Evolutionary conservation across 2,329 filamentous ascomycete species (phyloP), one percentile per base, ranked within the genome.

Genomic region (Ustilaginoidea virens): DNA sequence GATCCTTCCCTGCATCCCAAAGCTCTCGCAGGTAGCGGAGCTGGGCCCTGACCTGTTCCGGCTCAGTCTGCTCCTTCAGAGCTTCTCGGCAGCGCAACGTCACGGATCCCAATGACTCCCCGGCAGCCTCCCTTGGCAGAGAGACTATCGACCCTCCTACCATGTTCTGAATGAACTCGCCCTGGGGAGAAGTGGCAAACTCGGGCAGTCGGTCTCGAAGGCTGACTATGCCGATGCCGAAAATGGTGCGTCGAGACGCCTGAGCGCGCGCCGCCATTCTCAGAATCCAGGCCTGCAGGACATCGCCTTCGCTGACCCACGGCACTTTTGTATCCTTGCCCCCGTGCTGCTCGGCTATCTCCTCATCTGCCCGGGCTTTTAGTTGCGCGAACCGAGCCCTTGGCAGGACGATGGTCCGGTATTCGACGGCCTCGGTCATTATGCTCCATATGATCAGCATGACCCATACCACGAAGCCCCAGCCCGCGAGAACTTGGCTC

Each of bases 241-340:
- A 43, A 5, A 52, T 36, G 0, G 45, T 36, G 2, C 38, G 33
- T 11, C 33, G 35, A n/a, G 30, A 31, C 14, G 39, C 29, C 22
- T 41, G 34, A 10, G 41, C 34, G 9, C 27, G 22, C 5, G 38
- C 36, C 8, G 46, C 31, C 16, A 42, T 28, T 7, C 35, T 38
- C 4, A 49, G 40, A 29, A 45, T 40, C 56, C 60, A 66, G 0
- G 56, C 56, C 2, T 46, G 39, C 4, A 66, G 38, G 2, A 65
- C 43, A 29, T 66, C 61, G 13, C 56, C 51, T n/a, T 63, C 58
- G 34, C 56, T 63, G 17, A 66, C 23, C 32, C 61, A 65, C 2
- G 29, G 29, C 5, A 13, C 11, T n/a, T n/a, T n/a, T 5, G 5
- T 7, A 3, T 24, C 19, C 10, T 27, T 17, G 4, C 17, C 23